phyloP scores from a whole-genome alignment of 2,329 filamentous ascomycete species.

The Colletotrichum cuscutae region DNA sequence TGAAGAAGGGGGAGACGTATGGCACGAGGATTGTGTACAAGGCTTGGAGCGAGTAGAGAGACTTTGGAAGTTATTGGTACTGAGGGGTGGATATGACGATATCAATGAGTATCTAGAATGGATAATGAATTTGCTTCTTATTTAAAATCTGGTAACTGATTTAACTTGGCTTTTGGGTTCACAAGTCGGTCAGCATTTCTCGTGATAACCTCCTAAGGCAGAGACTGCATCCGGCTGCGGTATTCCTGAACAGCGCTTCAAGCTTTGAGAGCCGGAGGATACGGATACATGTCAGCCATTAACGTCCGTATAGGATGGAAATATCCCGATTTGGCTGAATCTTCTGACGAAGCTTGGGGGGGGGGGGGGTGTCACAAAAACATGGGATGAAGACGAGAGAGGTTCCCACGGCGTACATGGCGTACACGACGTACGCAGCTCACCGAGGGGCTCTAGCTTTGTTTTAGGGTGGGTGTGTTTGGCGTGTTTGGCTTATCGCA shows the following conservation, averaged over 20 bases:
- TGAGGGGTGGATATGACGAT: neutral
- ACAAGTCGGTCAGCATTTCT: neutral
- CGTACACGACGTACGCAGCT: neutral
- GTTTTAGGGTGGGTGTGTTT: slow-evolving; percentile 9
- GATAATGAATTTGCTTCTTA: neutral
- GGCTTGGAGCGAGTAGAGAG: slow-evolving; percentile 76
- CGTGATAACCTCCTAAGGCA: too few species aligned
- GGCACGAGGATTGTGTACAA: slow-evolving; percentile 85
- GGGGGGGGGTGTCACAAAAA: neutral
- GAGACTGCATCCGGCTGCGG: too few species aligned
- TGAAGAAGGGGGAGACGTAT: slow-evolving; percentile 88
- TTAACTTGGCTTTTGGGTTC: neutral
- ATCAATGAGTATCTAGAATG: neutral
- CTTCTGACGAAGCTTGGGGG: neutral
- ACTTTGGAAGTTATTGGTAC: neutral
- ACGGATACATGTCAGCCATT: neutral
- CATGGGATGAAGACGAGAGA: neutral
- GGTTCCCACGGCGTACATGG: too few species aligned
- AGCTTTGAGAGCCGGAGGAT: neutral
- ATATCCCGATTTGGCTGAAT: slow-evolving; percentile 20
- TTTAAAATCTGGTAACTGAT: neutral
- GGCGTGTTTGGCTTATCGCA: slow-evolving; percentile 5
- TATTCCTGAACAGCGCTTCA: neutral
- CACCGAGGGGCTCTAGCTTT: slow-evolving; percentile 29
- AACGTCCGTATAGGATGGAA: slow-evolving; percentile 5